These are phyloP conservation scores for Ogataea corticis DNA, from an alignment of 805 yeast genomes.

Conservation along the genomic window DNA sequence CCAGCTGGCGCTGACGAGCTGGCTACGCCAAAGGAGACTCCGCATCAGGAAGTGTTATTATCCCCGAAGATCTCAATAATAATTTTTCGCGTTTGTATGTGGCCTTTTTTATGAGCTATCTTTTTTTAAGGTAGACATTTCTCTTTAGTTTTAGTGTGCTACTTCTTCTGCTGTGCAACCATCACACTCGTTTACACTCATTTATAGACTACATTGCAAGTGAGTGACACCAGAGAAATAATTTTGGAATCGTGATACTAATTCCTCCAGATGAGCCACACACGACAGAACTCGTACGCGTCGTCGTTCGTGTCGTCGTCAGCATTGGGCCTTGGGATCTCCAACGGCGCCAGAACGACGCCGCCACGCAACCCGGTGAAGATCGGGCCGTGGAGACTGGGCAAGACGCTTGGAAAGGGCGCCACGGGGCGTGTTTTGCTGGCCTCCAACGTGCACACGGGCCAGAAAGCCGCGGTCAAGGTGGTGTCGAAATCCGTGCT, in stretches of 20 bases:
- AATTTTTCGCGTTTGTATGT: no score
- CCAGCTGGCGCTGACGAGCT: background rate
- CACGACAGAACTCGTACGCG: constrained; percentile 62
- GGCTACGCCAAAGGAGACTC: background rate
- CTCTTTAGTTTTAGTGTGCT: background rate
- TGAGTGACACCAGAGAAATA: no score
- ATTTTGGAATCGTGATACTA: no score
- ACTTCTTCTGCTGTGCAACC: background rate
- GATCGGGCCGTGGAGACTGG: constrained; percentile 95
- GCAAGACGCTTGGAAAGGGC: constrained; percentile 94
- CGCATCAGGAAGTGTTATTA: background rate
- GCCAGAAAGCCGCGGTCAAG: constrained; percentile 93
- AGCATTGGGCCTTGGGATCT: constrained; percentile 36
- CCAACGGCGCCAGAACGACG: constrained; percentile 19
- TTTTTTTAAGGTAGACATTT: background rate
- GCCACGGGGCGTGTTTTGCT: constrained; percentile 92
- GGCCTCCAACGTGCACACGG: constrained; percentile 82
- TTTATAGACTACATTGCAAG: no score
- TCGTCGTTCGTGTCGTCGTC: constrained; percentile 53
- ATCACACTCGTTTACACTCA: constrained; percentile 4
- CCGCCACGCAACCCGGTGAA: constrained; percentile 40
- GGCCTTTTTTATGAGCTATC: background rate
- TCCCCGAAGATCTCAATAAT: background rate
- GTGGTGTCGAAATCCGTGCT: constrained; percentile 87
- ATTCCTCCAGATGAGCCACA: constrained; percentile 40